phyloP scores from a whole-genome alignment of 768 basidiomycete genomes.

The Auricularia heimuer region DNA sequence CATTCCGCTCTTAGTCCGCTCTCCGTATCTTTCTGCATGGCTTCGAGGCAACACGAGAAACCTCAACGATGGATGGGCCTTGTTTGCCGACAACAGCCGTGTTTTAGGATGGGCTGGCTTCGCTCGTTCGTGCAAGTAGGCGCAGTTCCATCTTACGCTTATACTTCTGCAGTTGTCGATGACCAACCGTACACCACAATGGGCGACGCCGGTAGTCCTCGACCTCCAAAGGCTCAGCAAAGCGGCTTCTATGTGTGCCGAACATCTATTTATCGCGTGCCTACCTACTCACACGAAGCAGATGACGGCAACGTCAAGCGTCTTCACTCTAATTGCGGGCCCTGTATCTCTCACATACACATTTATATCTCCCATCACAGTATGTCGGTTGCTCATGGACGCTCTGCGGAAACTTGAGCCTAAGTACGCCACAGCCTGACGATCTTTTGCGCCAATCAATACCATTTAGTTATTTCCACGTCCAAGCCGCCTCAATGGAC shows the following conservation, averaged over 20 bases:
- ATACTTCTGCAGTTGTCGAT: not conserved
- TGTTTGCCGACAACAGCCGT: not conserved
- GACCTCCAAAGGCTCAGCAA: not conserved
- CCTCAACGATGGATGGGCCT: not conserved
- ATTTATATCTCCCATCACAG: not conserved
- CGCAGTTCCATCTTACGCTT: not conserved
- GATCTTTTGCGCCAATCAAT: not conserved
- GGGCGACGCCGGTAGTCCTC: not conserved
- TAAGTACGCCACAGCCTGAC: not conserved
- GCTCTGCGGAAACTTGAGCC: not conserved
- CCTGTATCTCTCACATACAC: not conserved
- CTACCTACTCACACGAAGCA: not conserved
- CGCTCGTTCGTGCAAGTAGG: not conserved
- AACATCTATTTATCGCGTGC: too few relatives aligned
- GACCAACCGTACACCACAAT: not conserved
- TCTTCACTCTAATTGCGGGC: not conserved
- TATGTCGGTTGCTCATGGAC: not conserved
- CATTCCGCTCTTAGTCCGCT: not conserved
- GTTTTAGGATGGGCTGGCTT: not conserved
- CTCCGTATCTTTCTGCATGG: not conserved
- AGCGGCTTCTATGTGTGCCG: too few relatives aligned
- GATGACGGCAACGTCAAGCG: not conserved
- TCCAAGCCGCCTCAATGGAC: not conserved
- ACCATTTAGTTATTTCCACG: not conserved
- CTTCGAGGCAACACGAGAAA: not conserved